A percentile compares a stretch with the other conserved stretches of the same genome.
Conservation (phyloP, 768 basidiomycete genomes). For the Serendipita sp. region DNA sequence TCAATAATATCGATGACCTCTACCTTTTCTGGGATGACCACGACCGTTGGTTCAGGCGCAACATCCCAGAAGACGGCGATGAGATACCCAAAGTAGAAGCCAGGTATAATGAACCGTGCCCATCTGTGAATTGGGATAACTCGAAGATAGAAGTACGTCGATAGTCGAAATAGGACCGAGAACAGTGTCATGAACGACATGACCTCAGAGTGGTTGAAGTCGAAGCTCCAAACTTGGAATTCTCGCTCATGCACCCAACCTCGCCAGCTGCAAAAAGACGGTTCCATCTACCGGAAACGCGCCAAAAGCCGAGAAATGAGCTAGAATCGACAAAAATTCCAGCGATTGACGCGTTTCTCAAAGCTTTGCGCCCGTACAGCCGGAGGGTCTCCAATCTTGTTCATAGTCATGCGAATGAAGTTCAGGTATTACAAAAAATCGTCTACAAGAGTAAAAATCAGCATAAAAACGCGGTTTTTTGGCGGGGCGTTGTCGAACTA, state of each 20-base stretch:
- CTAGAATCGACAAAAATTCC: neutral
- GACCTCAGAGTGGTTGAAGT: neutral
- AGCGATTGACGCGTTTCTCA: neutral
- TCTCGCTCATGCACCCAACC: neutral
- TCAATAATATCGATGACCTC: neutral
- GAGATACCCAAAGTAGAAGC: neutral
- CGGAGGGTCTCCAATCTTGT: neutral
- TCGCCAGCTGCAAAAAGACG: neutral
- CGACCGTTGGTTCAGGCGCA: neutral
- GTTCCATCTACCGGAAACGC: neutral
- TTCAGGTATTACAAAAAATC: neutral
- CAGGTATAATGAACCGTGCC: neutral
- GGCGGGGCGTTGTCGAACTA: neutral
- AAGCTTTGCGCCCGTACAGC: neutral
- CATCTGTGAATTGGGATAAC: neutral
- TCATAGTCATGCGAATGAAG: neutral
- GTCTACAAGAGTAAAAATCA: slow-evolving; percentile 5
- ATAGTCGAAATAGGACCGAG: neutral
- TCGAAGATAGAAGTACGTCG: neutral
- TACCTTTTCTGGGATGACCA: neutral
- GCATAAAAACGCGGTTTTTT: neutral
- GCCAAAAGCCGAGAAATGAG: neutral
- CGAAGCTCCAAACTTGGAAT: neutral
- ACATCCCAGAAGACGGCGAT: neutral
- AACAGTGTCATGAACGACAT: neutral